These are phyloP conservation scores for Fusarium tjaetaba DNA, from an alignment of 2,329 filamentous ascomycete genomes.

Conservation along the genomic window DNA sequence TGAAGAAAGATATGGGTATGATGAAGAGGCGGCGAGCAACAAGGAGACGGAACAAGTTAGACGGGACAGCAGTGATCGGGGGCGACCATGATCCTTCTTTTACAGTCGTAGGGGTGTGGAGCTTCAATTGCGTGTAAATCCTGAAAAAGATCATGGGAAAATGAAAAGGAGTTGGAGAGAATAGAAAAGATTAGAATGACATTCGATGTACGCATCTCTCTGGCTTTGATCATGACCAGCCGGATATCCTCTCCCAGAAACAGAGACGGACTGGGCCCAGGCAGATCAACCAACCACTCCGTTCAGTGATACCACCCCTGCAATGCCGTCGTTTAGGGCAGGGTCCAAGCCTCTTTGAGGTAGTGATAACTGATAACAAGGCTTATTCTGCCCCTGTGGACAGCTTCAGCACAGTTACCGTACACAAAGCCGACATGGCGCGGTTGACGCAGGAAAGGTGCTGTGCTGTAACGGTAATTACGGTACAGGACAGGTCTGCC, in stretches of 20 bases:
- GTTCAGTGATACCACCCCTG: constrained; percentile 27
- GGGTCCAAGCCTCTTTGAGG: constrained; percentile 29
- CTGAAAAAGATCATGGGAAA: background rate
- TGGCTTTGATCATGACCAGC: constrained; percentile 28
- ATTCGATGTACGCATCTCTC: constrained; percentile 34
- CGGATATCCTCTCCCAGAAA: background rate
- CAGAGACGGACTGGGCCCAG: background rate
- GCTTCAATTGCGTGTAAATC: constrained; percentile 4
- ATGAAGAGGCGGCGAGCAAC: constrained; percentile 3
- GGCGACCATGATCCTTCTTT: constrained; percentile 31
- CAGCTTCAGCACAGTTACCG: constrained; percentile 14
- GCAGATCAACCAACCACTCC: constrained; percentile 11
- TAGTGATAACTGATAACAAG: constrained; percentile 33
- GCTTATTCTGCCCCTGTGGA: constrained; percentile 17
- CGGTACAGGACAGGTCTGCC: constrained; percentile 15
- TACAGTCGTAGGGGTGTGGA: constrained; percentile 23
- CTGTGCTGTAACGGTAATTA: constrained; percentile 15
- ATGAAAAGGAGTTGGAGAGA: background rate
- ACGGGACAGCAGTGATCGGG: constrained; percentile 24
- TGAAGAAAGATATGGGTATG: constrained; percentile 5
- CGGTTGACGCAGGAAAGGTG: constrained; percentile 24
- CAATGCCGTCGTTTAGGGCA: constrained; percentile 15
- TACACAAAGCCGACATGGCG: constrained; percentile 26
- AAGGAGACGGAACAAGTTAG: constrained; percentile 7
- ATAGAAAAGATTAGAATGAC: constrained; percentile 27